Conservation (phyloP, 1,284 basidiomycete species). For the Porphyrellus sp. region DNA sequence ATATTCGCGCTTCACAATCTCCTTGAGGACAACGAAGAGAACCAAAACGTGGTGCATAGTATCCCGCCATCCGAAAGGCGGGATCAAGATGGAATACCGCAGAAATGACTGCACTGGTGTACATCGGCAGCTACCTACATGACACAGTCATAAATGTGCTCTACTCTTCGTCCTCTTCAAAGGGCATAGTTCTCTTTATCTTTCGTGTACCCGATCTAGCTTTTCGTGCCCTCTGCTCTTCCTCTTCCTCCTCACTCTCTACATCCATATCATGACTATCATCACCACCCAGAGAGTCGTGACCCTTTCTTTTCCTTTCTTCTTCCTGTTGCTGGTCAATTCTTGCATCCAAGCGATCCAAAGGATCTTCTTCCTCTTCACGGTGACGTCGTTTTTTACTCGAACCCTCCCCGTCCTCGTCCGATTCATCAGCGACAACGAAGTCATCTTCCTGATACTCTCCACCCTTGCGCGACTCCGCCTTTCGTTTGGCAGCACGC, state of each 20-base stretch:
- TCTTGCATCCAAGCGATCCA: constrained; percentile 69
- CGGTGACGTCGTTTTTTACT: constrained; percentile 40
- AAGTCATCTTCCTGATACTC: constrained; percentile 84
- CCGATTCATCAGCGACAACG: constrained; percentile 71
- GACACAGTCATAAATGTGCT: not conserved
- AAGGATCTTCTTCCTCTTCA: constrained; percentile 51
- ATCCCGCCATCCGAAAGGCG: constrained; percentile 62
- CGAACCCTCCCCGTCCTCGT: constrained; percentile 51
- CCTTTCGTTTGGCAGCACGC: constrained; percentile 36
- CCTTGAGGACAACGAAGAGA: constrained; percentile 70
- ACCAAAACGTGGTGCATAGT: constrained; percentile 73
- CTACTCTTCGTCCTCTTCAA: constrained; percentile 52
- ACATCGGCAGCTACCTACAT: not conserved
- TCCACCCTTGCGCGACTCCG: constrained; percentile 44
- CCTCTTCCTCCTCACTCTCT: constrained; percentile 70
- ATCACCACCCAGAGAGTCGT: constrained; percentile 32
- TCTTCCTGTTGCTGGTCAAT: constrained; percentile 50
- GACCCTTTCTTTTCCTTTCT: constrained; percentile 35
- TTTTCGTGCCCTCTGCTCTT: constrained; percentile 60
- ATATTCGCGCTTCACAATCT: constrained; percentile 80
- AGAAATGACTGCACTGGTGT: constrained; percentile 14
- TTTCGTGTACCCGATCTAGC: constrained; percentile 48
- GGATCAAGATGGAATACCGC: constrained; percentile 57
- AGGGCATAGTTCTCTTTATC: constrained; percentile 48
- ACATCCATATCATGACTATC: constrained; percentile 61